Evolutionary conservation across 2,329 filamentous ascomycete species (phyloP), one percentile per base, ranked within the genome.

Genomic region (Blastomyces emzantsi): DNA sequence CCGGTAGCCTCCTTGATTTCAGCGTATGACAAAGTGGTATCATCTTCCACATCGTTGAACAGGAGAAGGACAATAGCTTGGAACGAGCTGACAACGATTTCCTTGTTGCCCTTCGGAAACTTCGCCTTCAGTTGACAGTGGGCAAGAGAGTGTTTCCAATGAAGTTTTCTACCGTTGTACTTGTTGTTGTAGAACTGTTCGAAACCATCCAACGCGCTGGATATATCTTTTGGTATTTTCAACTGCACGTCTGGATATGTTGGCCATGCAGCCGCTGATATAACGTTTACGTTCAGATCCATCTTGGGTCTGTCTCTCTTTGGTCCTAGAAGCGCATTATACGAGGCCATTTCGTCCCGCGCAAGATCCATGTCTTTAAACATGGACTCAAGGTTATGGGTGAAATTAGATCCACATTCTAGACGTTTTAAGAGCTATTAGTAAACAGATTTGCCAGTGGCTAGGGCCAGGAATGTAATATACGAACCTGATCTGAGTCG

Each of bases 331-430:
- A 92, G 75, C 76, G 83, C 79, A 74, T 89, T 94, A 78, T 96
- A 99, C 0, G 89, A 85, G n/a, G 83, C 78, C 88, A 97, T 96
- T 73, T 97, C 93, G 70, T 97, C 94, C 65, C 89, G 89, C 15
- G 90, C 90, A 25, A 97, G 83, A 73, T 97, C 92, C 75, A 97
- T 91, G 72, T 99, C 94, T 75, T 96, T 96, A 81, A 99, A 99
- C 94, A 99, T 99, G 66, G 93, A 90, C 76, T 99, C 95, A 0
- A 99, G 82, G 71, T 99, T 99, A 73, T 96, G 92, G 0, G 94
- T 99, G 74, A 99, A 97, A 69, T 86, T 90, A 17, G 90, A 89
- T 49, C 94, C 94, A 73, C 94, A 99, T 79, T 99, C 94, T 78
- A 64, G 6, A 41, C n/a, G 43, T 51, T 28, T 58, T 22, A 19